Percentiles rank a stretch among this genome's conserved stretches.
Evolutionary conservation across 495 filamentous ascomycete species (phyloP).

Genomic region (Hypoxylon lenormandii): DNA sequence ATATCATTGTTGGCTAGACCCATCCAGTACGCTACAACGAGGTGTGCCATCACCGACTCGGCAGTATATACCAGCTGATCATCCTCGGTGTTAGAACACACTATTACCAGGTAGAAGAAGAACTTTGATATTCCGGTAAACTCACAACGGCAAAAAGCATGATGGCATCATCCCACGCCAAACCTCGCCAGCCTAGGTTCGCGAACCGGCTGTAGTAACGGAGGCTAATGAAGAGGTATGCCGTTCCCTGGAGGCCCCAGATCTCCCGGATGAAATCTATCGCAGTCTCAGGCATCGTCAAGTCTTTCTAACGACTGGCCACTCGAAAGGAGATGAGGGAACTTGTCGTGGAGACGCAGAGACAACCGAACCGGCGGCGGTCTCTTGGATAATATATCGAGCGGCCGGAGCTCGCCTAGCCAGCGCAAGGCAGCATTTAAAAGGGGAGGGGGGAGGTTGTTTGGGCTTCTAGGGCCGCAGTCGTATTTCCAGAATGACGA

Average conservation of each 20-base stretch:
- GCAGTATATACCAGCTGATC: conserved; percentile 55
- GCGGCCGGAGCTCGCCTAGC: not conserved
- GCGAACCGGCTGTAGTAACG: conserved; percentile 47
- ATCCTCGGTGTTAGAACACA: not conserved
- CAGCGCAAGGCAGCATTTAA: not conserved
- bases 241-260: conserved; percentile 49
- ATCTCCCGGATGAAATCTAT: conserved; percentile 47
- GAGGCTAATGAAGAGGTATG: conserved; percentile 47
- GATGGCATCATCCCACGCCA: conserved; percentile 63
- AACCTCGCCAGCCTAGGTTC: conserved; percentile 42
- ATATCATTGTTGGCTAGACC: conserved; percentile 67
- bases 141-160: conserved; percentile 67
- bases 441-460: too few relatives aligned
- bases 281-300: conserved; percentile 25
- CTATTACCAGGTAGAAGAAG: conserved; percentile 23
- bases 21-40: conserved; percentile 46
- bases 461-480: not conserved
- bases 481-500: not conserved
- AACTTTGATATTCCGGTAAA: not conserved
- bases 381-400: conserved; percentile 1
- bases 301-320: not conserved
- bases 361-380: not conserved
- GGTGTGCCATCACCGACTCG: conserved; percentile 52
- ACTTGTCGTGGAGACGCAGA: not conserved
- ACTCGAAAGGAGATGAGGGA: not conserved